Conservation (phyloP, 176 grass and related monocot genomes). For the Zea luxurians region DNA sequence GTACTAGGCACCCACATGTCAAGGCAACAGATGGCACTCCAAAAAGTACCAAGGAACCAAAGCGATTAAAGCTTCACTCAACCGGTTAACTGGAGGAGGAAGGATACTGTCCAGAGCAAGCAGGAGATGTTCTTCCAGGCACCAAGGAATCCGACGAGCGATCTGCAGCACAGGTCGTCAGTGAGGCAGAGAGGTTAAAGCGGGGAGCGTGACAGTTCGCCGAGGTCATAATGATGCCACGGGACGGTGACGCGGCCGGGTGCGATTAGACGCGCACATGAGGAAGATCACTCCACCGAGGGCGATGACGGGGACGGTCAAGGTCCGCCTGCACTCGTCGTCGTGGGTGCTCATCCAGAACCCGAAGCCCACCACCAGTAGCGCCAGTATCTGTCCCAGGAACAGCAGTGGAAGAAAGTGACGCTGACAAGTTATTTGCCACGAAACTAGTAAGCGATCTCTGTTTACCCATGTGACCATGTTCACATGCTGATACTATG, state of each 20-base stretch:
- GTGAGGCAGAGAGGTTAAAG: background rate
- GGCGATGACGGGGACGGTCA: conserved; percentile 80
- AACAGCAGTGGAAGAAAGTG: background rate
- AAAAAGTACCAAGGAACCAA: conserved; percentile 29
- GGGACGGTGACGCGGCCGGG: background rate
- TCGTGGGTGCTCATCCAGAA: conserved; percentile 92
- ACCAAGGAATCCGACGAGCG: conserved; percentile 85
- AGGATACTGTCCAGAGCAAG: conserved; percentile 96
- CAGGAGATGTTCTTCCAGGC: conserved; percentile 81
- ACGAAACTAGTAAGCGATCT: background rate
- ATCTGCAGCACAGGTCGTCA: conserved; percentile 57
- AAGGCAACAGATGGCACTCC: conserved; percentile 55
- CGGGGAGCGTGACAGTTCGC: background rate
- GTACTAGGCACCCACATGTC: conserved; percentile 65
- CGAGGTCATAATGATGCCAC: background rate
- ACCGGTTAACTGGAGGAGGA: background rate
- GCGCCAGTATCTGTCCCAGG: conserved; percentile 71
- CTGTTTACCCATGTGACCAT: background rate
- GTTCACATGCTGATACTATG: background rate
- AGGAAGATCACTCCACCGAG: conserved; percentile 84
- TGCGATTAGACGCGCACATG: conserved; percentile 51
- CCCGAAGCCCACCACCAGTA: conserved; percentile 79
- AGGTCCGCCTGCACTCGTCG: conserved; percentile 77
- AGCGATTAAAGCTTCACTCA: background rate
- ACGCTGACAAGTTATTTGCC: background rate